phyloP scores from a whole-genome alignment of 2,329 filamentous ascomycete genomes.

The Huntiella abstrusa region DNA sequence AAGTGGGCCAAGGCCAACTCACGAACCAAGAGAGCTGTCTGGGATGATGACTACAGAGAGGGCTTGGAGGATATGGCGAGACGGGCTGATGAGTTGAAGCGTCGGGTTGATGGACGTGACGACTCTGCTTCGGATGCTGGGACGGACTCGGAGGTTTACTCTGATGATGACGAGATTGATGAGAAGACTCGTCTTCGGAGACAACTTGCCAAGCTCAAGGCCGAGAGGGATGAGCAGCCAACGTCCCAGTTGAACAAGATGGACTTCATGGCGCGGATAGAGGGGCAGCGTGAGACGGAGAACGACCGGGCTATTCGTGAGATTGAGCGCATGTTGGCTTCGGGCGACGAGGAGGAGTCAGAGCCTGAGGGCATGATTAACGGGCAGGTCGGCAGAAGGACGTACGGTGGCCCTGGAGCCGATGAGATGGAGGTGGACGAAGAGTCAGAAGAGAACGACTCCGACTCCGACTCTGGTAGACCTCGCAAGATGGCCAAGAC shows the following conservation, averaged over 20 bases:
- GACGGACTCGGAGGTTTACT: slow-evolving; percentile 39
- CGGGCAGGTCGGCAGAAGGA: slow-evolving; percentile 40
- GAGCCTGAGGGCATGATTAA: slow-evolving; percentile 29
- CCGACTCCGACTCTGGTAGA: slow-evolving; percentile 14
- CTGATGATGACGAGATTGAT: slow-evolving; percentile 27
- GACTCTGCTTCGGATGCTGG: slow-evolving; percentile 33
- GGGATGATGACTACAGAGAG: slow-evolving; percentile 72
- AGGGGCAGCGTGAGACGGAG: slow-evolving; percentile 54
- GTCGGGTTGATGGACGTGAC: slow-evolving; percentile 51
- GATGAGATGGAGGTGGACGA: slow-evolving; percentile 7
- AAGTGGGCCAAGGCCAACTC: slow-evolving; percentile 82
- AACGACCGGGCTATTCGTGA: slow-evolving; percentile 61
- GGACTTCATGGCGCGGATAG: slow-evolving; percentile 88
- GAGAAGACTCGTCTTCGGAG: slow-evolving; percentile 30
- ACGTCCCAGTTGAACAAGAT: slow-evolving; percentile 58
- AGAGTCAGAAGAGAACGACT: slow-evolving; percentile 16
- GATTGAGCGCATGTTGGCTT: slow-evolving; percentile 54
- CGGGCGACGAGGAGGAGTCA: slow-evolving; percentile 35
- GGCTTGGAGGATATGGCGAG: slow-evolving; percentile 66
- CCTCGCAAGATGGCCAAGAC: slow-evolving; percentile 12
- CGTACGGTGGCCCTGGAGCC: slow-evolving; percentile 25
- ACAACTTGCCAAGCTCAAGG: slow-evolving; percentile 24
- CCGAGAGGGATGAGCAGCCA: slow-evolving; percentile 29
- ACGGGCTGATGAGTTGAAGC: slow-evolving; percentile 63
- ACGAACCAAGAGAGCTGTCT: slow-evolving; percentile 58